phyloP scores from a whole-genome alignment of 768 basidiomycete species.

The Rhizopogon sp. region DNA sequence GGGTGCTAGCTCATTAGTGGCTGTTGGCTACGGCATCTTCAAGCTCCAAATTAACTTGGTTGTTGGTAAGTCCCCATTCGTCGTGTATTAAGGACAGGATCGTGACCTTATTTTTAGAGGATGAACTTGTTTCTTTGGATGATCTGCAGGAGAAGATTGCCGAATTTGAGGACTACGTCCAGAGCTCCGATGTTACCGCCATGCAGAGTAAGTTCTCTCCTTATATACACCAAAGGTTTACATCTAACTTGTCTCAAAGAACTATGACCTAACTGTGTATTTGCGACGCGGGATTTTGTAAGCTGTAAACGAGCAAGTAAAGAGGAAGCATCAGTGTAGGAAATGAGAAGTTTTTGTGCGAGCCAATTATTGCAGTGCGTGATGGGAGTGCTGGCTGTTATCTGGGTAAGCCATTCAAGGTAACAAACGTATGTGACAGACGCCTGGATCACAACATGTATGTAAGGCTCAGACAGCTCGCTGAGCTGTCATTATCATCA shows the following conservation, averaged over 20 bases:
- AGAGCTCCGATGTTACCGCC: conserved; percentile 87
- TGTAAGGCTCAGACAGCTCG: no score
- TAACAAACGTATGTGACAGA: not conserved
- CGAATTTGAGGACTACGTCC: conserved; percentile 84
- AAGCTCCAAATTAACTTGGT: conserved; percentile 80
- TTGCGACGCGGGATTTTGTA: not conserved
- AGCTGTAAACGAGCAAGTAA: not conserved
- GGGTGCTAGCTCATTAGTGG: conserved; percentile 90
- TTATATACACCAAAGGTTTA: not conserved
- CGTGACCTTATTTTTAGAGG: conserved; percentile 52
- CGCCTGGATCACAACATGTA: not conserved
- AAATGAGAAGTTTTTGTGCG: not conserved
- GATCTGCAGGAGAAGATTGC: conserved; percentile 89
- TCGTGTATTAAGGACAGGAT: not conserved
- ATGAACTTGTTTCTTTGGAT: conserved; percentile 88
- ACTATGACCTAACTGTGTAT: conserved; percentile 4
- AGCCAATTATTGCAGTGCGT: not conserved
- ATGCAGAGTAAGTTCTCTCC: conserved; percentile 71
- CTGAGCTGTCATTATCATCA: no score
- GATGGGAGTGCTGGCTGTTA: not conserved
- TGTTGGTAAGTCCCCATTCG: conserved; percentile 36
- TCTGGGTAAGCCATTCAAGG: not conserved
- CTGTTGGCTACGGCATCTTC: conserved; percentile 90
- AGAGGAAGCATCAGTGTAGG: not conserved
- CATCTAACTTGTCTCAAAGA: conserved; percentile 8